Evolutionary conservation across 495 filamentous ascomycete genomes (phyloP), one percentile per base, ranked within the genome.

Genomic region (Neurospora hispaniola): DNA sequence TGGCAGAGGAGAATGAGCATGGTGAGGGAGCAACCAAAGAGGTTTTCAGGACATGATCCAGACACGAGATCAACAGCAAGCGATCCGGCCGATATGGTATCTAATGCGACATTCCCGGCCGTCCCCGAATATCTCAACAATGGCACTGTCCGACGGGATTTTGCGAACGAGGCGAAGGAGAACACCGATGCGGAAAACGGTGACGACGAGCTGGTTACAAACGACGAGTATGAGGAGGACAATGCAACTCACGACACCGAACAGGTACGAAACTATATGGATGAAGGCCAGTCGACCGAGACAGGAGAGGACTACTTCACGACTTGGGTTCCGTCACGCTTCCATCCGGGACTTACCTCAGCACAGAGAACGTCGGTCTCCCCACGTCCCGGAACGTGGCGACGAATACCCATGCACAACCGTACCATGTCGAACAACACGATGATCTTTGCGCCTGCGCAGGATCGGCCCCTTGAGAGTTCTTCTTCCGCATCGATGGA

Each of bases 131-230:
- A 73, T 23, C 73, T 72, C 46, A 46, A 76, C 23, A 77, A 79
- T 43, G 73, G 79, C 1, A 42, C 79, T 18, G 54, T 72, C 12
- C 76, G 76, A 5, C 71, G 73, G 23, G 79, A 82, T 44, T 78
- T 84, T 70, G 79, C 76, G 3, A 38, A 71, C 70, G 76, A 77
- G 70, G 74, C 76, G 3, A 84, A 84, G 73, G 84, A 85, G 42
- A 77, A 92, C 74, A 92, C 90, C 3, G 93, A 93, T 76, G 93
- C 86, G 1, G 93, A 93, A 75, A 93, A 97, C 80, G 94, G 92
- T 4, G 94, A 97, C 75, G 93, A 97, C 75, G 94, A 97, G 80
- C 85, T 93, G n/a, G 86, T 93, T n/a, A 94, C 92, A 0, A 91
- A 91, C 48, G 88, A 90, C 43, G 89, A 90, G 68, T 83, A 87